Evolutionary conservation across 805 yeast genomes (phyloP).

Genomic region (Jamesozyma jinghongensis): DNA sequence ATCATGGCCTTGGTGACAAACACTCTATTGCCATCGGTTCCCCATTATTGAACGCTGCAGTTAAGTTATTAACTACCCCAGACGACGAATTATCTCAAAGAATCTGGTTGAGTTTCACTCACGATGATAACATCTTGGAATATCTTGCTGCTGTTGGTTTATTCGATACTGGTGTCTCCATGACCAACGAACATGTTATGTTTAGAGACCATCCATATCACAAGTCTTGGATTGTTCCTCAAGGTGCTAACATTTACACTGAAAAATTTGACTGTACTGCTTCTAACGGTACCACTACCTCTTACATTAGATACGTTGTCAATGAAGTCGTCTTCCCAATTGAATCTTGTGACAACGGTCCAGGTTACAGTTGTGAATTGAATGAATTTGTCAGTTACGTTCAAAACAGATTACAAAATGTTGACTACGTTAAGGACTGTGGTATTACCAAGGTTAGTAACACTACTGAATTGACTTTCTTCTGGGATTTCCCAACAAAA

Average conservation of each 20-base stretch:
- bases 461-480: conserved; percentile 14
- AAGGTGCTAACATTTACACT: conserved; percentile 26
- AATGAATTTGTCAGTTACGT: conserved; percentile 29
- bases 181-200: conserved; percentile 36
- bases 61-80: conserved; percentile 42
- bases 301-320: conserved; percentile 39
- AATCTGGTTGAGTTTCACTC: conserved; percentile 63
- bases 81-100: conserved; percentile 40
- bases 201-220: background rate
- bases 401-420: conserved; percentile 23
- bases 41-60: conserved; percentile 44
- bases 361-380: conserved; percentile 41
- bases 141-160: conserved; percentile 59
- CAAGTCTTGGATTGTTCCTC: background rate
- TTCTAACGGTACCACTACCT: conserved; percentile 16
- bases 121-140: conserved; percentile 59
- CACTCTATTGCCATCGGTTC: conserved; percentile 42
- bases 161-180: conserved; percentile 27
- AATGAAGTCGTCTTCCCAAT: conserved; percentile 50
- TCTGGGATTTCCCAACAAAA: conserved; percentile 6
- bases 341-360: conserved; percentile 41
- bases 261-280: conserved; percentile 39
- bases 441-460: conserved; percentile 12
- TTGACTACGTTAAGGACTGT: conserved; percentile 30
- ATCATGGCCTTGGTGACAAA: background rate